A percentile compares a stretch with the other conserved stretches of the same genome.
phyloP scores from a whole-genome alignment of 2,329 filamentous ascomycete genomes.

The Elsinoe perseae region DNA sequence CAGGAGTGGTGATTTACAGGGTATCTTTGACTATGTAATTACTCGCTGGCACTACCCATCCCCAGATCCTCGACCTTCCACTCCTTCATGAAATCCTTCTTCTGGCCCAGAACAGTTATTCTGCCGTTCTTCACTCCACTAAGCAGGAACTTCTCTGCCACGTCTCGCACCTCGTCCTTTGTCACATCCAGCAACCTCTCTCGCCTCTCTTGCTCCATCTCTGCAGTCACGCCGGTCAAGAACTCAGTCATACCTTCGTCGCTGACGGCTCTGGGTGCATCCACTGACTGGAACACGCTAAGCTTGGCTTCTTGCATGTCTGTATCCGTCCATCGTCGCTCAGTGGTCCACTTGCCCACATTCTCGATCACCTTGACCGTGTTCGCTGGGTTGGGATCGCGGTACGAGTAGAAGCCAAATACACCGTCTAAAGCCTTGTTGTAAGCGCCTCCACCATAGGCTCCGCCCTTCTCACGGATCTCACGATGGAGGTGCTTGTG shows the following conservation, averaged over 20 bases:
- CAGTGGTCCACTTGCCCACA: slow-evolving; percentile 73
- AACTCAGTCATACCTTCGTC: slow-evolving; percentile 82
- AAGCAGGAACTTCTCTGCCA: slow-evolving; percentile 70
- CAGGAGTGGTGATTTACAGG: slow-evolving; percentile 16
- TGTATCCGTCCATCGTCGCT: slow-evolving; percentile 70
- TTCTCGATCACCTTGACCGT: slow-evolving; percentile 76
- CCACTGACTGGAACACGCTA: slow-evolving; percentile 82
- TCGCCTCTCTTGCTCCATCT: slow-evolving; percentile 79
- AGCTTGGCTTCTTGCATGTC: slow-evolving; percentile 96
- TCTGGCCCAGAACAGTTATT: slow-evolving; percentile 71
- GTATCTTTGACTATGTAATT: slow-evolving; percentile 21
- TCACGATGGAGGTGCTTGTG: slow-evolving; percentile 97
- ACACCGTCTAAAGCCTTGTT: slow-evolving; percentile 70
- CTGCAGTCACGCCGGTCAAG: slow-evolving; percentile 72
- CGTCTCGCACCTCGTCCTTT: slow-evolving; percentile 68
- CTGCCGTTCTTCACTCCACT: slow-evolving; percentile 50
- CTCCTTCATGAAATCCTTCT: slow-evolving; percentile 67
- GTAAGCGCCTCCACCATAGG: slow-evolving; percentile 88
- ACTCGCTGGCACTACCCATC: slow-evolving; percentile 37
- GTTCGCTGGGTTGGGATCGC: slow-evolving; percentile 89
- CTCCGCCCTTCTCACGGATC: slow-evolving; percentile 94
- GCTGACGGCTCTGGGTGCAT: slow-evolving; percentile 81
- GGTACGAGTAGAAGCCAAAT: slow-evolving; percentile 94
- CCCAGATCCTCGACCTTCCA: slow-evolving; percentile 73
- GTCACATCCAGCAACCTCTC: slow-evolving; percentile 82